Percentiles rank a stretch among this genome's conserved stretches.
Evolutionary conservation across 805 yeast genomes (phyloP).

Genomic region (Saccharomycopsis schoenii): DNA sequence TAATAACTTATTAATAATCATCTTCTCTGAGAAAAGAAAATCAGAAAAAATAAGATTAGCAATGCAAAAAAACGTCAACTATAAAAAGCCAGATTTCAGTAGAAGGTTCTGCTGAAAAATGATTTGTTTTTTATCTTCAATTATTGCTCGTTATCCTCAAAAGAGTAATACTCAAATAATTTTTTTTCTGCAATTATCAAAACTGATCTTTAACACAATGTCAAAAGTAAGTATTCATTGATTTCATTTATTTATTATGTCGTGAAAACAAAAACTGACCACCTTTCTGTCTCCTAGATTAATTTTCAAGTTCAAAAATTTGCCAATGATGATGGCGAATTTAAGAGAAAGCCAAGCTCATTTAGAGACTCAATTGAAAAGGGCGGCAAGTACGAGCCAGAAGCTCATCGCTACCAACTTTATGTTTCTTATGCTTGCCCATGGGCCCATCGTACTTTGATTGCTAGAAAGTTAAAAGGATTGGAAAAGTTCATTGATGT

Average conservation of each 20-base stretch:
- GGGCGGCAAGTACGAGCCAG: constrained; percentile 62
- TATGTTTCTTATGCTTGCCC: constrained; percentile 90
- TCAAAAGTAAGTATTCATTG: background rate
- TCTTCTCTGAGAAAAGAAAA: background rate
- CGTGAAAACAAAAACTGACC: background rate
- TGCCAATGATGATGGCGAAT: constrained; percentile 46
- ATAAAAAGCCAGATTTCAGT: background rate
- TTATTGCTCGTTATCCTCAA: too few relatives aligned
- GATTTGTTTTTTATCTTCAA: too few relatives aligned
- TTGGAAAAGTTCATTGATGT: constrained; percentile 39
- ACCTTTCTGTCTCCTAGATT: background rate
- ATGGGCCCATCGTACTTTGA: constrained; percentile 84
- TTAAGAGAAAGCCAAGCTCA: constrained; percentile 38
- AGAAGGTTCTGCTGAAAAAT: background rate
- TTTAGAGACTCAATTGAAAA: constrained; percentile 57
- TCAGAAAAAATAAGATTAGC: background rate
- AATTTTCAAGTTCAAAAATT: constrained; percentile 27
- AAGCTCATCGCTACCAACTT: constrained; percentile 72
- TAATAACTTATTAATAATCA: background rate
- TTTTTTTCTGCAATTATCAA: background rate
- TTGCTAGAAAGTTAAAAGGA: constrained; percentile 68
- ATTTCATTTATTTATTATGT: background rate
- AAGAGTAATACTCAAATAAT: too few relatives aligned
- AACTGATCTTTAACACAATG: background rate
- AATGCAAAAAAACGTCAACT: too few relatives aligned